Evolutionary conservation across 768 basidiomycete species (phyloP).

Genomic region (Imleria badia): DNA sequence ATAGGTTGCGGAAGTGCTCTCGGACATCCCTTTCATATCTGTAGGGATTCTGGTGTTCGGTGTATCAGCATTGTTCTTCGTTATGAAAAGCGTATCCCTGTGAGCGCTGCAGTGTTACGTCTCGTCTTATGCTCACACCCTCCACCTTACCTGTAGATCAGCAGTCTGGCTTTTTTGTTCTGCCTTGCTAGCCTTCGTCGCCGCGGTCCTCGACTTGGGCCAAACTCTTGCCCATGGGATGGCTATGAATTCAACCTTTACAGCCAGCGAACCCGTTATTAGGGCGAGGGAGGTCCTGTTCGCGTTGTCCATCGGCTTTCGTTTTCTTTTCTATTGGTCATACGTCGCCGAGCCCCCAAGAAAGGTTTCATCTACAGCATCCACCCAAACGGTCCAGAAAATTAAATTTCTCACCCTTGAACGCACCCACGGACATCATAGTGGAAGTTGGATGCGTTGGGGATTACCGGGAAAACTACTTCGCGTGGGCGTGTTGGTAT

Average conservation of each 20-base stretch:
- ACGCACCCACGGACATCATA: constrained; percentile 38
- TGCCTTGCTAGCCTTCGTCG: constrained; percentile 58
- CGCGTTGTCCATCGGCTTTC: constrained; percentile 54
- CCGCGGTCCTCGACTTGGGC: constrained; percentile 61
- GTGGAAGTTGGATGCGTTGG: constrained; percentile 67
- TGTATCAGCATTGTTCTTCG: constrained; percentile 54
- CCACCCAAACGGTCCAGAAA: constrained; percentile 10
- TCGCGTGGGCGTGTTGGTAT: constrained; percentile 49
- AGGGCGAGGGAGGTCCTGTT: constrained; percentile 59
- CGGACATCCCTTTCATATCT: constrained; percentile 66
- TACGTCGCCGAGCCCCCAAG: constrained; percentile 60
- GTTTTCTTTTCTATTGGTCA: constrained; percentile 69
- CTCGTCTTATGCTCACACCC: neutral
- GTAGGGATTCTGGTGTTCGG: constrained; percentile 66
- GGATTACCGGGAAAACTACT: constrained; percentile 52
- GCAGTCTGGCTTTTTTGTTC: constrained; percentile 55
- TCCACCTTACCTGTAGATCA: constrained; percentile 33
- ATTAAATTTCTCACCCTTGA: constrained; percentile 17
- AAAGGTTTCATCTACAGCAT: constrained; percentile 29
- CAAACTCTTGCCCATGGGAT: constrained; percentile 46
- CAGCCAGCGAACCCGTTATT: constrained; percentile 35
- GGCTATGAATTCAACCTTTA: constrained; percentile 23
- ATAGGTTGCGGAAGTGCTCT: constrained; percentile 56
- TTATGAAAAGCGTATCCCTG: constrained; percentile 52
- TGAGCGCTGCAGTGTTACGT: constrained; percentile 32